Base-by-base conservation (phyloP, 1,284 basidiomycete species). In the Ceratobasidium sp. region DNA sequence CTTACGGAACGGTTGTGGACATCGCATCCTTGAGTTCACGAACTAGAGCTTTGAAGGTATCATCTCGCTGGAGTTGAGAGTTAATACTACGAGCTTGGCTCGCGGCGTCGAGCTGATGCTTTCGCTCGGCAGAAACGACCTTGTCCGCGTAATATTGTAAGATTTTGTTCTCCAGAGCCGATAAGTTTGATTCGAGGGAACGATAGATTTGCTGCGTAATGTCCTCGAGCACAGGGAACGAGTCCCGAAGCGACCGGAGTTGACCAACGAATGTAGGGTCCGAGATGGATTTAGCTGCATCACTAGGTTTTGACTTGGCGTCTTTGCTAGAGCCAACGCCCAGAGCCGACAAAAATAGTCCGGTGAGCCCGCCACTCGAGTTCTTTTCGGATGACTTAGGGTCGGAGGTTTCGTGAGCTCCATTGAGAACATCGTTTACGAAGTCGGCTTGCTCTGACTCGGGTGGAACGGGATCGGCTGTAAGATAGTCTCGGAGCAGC, bases 221-320 rank as follows among this genome's bases (percentile, higher is more conserved):
- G 15, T 68, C 75, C 9, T 40, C 38, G n/a, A 77, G 54, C n/a
- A 64, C 75, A 17, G 75, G 75, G 48, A 54, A 68, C 10, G 52
- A 46, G 15, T 61, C 54, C 13, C 28, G 28, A 6, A 74, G 38
- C 10, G 50, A 50, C 6, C 28, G 46, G 54, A 74, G 48, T 23
- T n/a, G 59, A 9, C 26, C 33, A 44, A 74, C 61, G 28, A 74
- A 74, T 10, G 23, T 26, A 1, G 71, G 71, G 44, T 74, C 71
- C 33, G 28, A 4, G 15, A 74, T 17, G 12, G 44, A 26, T 44
- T 57, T 56, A 9, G 40, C 3, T 12, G 56, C 23, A 44, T 59
- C n/a, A n/a, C 7, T 44, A 12, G 42, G 13, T 23, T 48, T 71
- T 20, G 56, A 50, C 23, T 59, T 71, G n/a, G 57, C 33, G n/a